A percentile compares a stretch with the other conserved stretches of the same genome.
phyloP scores from a whole-genome alignment of 768 basidiomycete genomes.

The Tylopilus intermedius region DNA sequence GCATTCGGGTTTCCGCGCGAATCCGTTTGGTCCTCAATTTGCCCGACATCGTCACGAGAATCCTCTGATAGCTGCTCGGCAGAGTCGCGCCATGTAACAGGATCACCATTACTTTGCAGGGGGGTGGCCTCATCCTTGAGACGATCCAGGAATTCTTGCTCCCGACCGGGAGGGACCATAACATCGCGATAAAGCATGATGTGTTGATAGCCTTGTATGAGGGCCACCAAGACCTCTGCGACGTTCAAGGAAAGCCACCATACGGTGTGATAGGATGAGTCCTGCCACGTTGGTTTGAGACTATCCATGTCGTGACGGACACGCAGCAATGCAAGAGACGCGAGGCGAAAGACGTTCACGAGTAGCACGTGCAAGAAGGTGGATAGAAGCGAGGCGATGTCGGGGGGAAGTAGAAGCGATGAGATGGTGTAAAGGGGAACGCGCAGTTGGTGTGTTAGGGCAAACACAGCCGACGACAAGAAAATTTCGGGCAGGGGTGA shows the following conservation, averaged over 20 bases:
- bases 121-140: conserved; percentile 16
- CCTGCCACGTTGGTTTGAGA: conserved; percentile 48
- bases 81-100: conserved; percentile 9
- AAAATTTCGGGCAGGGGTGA: conserved; percentile 64
- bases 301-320: conserved; percentile 41
- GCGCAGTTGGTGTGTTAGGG: conserved; percentile 29
- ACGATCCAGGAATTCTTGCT: conserved; percentile 35
- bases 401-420: conserved; percentile 25
- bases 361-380: conserved; percentile 46
- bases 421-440: conserved; percentile 33
- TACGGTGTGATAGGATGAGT: conserved; percentile 56
- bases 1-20: conserved; percentile 2
- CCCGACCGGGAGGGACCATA: conserved; percentile 45
- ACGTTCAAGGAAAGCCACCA: conserved; percentile 76
- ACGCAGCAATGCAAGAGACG: conserved; percentile 49
- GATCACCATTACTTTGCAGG: conserved; percentile 7
- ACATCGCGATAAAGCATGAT: conserved; percentile 66
- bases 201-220: conserved; percentile 68
- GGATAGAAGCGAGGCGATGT: conserved; percentile 33
- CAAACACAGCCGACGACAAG: conserved; percentile 52
- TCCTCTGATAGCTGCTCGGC: conserved; percentile 5
- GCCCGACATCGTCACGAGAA: conserved; percentile 16
- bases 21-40: conserved; percentile 17
- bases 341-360: conserved; percentile 50
- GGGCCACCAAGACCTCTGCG: conserved; percentile 59